Base-by-base conservation (phyloP, 2,329 filamentous ascomycete species). In the Talaromyces piceae region DNA sequence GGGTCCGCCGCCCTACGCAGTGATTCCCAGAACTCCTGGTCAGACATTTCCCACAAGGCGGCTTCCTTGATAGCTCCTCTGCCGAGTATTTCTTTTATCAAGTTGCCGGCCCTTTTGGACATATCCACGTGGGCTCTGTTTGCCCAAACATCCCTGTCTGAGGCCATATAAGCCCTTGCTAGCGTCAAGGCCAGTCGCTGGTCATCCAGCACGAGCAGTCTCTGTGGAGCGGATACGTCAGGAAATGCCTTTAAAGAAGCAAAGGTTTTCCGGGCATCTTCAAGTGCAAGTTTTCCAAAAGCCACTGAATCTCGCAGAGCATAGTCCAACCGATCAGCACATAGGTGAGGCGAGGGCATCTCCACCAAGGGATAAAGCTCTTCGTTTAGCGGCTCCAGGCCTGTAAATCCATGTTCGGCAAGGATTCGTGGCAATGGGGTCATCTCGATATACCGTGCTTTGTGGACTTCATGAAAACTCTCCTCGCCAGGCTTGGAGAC, bases 401-500 rank as follows among this genome's bases (percentile, higher is more conserved):
- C 58, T 1, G 23, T 54, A 39, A 69, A 59, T 6, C 64, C 61
- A 52, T 72, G 61, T 18, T 51, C 58, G 11, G 58, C 51, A 8
- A 72, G 61, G 23, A 70, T 67, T 0, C 60, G 56, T 3, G 67
- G 67, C 1, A 72, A 55, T 18, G 57, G 45, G 0, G 67, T 71
- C 16, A 58, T 67, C 41, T 55, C 47, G 45, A 71, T 53, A 51
- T 66, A 71, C 7, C 67, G 63, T 45, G 54, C 55, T 58, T 72
- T 72, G 57, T 72, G 67, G 3, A 67, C 62, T 55, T 72, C 69
- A 57, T 72, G 68, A 44, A 63, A 72, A 57, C 68, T 71, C 9
- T 55, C 63, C 41, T 68, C 68, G 2, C 66, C 64, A 0, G 68
- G 65, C 43, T 65, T 57, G 2, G 64, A 64, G 11, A 72, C 58